Evolutionary conservation across 805 yeast genomes (phyloP), one percentile per base, ranked within the genome.

Genomic region (Cyberlindnera misumaiensis): DNA sequence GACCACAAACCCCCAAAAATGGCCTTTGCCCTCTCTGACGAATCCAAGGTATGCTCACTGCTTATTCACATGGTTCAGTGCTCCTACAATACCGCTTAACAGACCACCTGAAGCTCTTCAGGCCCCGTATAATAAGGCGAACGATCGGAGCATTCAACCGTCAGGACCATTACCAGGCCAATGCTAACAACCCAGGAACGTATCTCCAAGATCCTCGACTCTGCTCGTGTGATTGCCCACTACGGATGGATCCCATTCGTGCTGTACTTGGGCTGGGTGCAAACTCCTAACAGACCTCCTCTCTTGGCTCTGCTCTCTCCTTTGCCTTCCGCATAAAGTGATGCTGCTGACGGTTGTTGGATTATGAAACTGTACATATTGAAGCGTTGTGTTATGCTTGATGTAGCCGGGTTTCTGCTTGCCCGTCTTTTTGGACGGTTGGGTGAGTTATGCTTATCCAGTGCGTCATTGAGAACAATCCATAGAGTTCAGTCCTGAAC

Each of bases 231-330:
- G 38, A 73, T 83, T 55, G 84, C 90, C 42, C 98, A 94, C 66
- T 93, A 88, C 65, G 97, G 97, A 34, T 93, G 95, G 86, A 81
- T 93, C 55, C 98, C 98, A 41, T 83, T 93, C 59, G 81, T 93
- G 49, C 70, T 93, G 58, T 93, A 93, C 71, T 69, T 93, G 53
- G 98, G 93, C 34, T 83, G 88, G 88, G 62, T 75, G 41, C 77
- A 85, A 51, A 80, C 90, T 47, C 72, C 87, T 40, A 83, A 82
- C 63, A 85, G 83, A 65, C 97, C 97, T 47, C 78, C 79, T 48
- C 68, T 90, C 58, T 72, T 90, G 62, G 70, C 67, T 56, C 72
- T 84, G 53, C 70, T 84, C 52, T 80, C 89, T 47, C 94, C 95
- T 36, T 71, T 85, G 53, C 93, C 94, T 49, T 73, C 84, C 47